Evolutionary conservation across 129 eudicot genomes (phyloP).

Genomic region (Sambucus nigra): DNA sequence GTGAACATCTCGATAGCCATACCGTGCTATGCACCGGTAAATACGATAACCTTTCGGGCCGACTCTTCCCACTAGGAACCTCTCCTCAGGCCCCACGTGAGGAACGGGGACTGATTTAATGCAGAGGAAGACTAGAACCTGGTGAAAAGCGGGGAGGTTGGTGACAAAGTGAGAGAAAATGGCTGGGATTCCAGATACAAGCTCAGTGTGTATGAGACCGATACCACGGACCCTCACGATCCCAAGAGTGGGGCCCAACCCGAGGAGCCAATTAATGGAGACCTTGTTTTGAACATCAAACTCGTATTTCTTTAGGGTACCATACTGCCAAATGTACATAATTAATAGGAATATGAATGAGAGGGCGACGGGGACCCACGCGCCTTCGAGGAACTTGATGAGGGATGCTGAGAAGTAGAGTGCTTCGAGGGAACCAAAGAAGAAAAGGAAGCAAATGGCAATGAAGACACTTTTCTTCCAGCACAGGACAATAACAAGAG

Average conservation of each 20-base stretch:
- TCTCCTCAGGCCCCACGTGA: constrained; percentile 64
- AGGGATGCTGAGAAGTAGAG: constrained; percentile 80
- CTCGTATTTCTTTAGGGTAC: constrained; percentile 60
- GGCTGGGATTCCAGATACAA: constrained; percentile 70
- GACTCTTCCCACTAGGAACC: constrained; percentile 64
- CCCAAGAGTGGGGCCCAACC: constrained; percentile 57
- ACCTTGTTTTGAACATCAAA: constrained; percentile 73
- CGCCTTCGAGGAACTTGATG: constrained; percentile 70
- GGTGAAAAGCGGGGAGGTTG: constrained; percentile 80
- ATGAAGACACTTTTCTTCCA: constrained; percentile 46
- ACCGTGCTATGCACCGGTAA: constrained; percentile 67
- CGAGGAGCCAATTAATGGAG: constrained; percentile 56
- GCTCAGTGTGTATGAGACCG: constrained; percentile 66
- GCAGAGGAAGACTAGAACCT: constrained; percentile 57
- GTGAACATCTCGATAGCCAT: constrained; percentile 60
- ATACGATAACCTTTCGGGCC: constrained; percentile 62
- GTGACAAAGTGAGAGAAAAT: constrained; percentile 75
- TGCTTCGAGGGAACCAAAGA: constrained; percentile 63
- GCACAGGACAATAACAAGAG: constrained; percentile 66
- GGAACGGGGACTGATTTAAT: constrained; percentile 75
- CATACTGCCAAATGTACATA: constrained; percentile 73
- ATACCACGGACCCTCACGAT: constrained; percentile 67
- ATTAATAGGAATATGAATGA: constrained; percentile 41
- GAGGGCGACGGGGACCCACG: constrained; percentile 74
- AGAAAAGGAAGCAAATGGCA: constrained; percentile 46